These are phyloP conservation scores for Zygnema cylindricum DNA, from an alignment of 139 green algal species.

Conservation along the genomic window DNA sequence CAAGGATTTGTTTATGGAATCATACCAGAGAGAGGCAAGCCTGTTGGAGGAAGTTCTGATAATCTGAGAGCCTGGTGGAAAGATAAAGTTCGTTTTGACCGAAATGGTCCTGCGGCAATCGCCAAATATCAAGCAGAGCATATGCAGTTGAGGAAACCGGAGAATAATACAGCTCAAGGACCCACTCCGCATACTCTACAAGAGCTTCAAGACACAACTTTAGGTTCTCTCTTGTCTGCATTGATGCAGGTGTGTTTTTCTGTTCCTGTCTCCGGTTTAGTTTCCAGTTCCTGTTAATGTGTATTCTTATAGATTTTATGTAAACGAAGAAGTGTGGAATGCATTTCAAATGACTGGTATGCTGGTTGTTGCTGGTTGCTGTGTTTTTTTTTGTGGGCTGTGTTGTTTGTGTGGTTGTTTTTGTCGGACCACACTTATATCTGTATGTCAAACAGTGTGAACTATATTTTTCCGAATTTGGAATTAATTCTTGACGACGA, in stretches of 20 bases:
- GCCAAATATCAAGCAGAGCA: slow-evolving; percentile 57
- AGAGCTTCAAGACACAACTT: slow-evolving; percentile 59
- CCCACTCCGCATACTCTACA: slow-evolving; percentile 36
- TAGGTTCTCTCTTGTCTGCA: slow-evolving; percentile 55
- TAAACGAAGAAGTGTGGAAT: no score
- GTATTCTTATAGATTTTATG: no score
- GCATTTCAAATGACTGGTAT: no score
- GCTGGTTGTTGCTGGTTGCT: no score
- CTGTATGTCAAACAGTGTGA: no score
- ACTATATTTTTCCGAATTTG: no score
- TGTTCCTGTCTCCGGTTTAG: no score
- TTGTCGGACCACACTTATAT: no score
- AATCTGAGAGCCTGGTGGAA: slow-evolving; percentile 63
- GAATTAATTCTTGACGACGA: no score
- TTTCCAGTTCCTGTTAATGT: no score
- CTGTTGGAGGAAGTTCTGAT: slow-evolving; percentile 52
- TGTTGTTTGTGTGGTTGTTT: no score
- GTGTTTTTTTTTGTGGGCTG: no score
- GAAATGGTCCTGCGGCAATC: slow-evolving; percentile 54
- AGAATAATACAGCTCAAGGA: background rate
- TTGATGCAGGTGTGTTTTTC: slow-evolving; percentile 48
- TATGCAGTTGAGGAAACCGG: slow-evolving; percentile 1
- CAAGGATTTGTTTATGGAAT: slow-evolving; percentile 64
- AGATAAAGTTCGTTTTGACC: slow-evolving; percentile 62
- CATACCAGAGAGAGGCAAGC: slow-evolving; percentile 62